Conservation (phyloP, 495 filamentous ascomycete species). For the Lophiotrema nucula region DNA sequence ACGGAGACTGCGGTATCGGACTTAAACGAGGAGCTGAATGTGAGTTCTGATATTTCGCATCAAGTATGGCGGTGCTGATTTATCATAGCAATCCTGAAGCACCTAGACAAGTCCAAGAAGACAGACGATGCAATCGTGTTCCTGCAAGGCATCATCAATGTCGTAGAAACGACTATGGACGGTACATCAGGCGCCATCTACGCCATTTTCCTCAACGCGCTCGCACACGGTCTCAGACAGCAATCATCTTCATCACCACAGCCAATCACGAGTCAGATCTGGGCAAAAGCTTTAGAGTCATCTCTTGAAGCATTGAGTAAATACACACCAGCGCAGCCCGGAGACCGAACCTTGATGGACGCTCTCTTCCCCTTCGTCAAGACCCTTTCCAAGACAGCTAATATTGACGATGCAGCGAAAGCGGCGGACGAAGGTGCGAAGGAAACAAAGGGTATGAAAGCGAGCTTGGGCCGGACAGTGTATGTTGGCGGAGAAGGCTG, state of each 20-base stretch:
- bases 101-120: slow-evolving; percentile 57
- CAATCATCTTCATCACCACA: slow-evolving; percentile 49
- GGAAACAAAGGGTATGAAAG: slow-evolving; percentile 84
- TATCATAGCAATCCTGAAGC: slow-evolving; percentile 61
- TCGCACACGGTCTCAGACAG: slow-evolving; percentile 70
- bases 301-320: slow-evolving; percentile 68
- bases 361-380: slow-evolving; percentile 84
- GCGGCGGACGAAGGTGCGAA: slow-evolving; percentile 76
- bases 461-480: slow-evolving; percentile 81
- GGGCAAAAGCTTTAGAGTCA: slow-evolving; percentile 70
- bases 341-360: slow-evolving; percentile 89
- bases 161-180: slow-evolving; percentile 91
- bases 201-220: slow-evolving; percentile 91
- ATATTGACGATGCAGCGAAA: slow-evolving; percentile 67
- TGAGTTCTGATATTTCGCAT: slow-evolving; percentile 36
- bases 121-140: slow-evolving; percentile 69
- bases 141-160: slow-evolving; percentile 70
- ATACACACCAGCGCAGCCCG: slow-evolving; percentile 87
- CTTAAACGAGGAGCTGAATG: slow-evolving; percentile 86
- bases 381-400: slow-evolving; percentile 59
- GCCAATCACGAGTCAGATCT: slow-evolving; percentile 56
- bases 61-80: slow-evolving; percentile 17
- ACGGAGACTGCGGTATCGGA: slow-evolving; percentile 92
- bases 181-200: slow-evolving; percentile 94
- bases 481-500: slow-evolving; percentile 86